A percentile compares a stretch with the other conserved stretches of the same genome.
phyloP scores from a whole-genome alignment of 2,329 filamentous ascomycete genomes.

The Ophiostoma sp. region DNA sequence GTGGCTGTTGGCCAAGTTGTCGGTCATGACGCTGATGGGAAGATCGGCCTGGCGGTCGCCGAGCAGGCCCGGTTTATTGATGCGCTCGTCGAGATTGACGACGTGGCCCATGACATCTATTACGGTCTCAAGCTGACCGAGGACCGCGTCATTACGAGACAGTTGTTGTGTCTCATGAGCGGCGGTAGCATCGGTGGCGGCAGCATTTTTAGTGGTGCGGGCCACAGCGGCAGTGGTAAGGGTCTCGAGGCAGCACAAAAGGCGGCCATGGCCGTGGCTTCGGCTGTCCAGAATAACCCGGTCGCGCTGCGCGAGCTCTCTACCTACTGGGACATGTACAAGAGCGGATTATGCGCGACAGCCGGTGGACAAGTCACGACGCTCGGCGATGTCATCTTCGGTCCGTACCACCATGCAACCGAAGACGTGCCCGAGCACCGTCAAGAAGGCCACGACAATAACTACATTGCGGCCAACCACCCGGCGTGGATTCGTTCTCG shows the following conservation, averaged over 20 bases:
- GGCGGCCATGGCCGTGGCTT: conserved; percentile 59
- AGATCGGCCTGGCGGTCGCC: conserved; percentile 8
- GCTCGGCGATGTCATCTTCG: conserved; percentile 45
- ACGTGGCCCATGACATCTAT: conserved; percentile 68
- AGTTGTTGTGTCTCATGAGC: conserved; percentile 59
- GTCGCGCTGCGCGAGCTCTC: conserved; percentile 56
- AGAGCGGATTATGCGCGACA: conserved; percentile 41
- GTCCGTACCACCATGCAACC: conserved; percentile 37
- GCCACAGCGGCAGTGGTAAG: conserved; percentile 29
- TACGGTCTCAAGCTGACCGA: conserved; percentile 65
- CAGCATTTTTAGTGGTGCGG: not conserved
- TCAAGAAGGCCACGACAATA: conserved; percentile 28
- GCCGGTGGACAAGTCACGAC: not conserved
- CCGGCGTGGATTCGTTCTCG: conserved; percentile 38
- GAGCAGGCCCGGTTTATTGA: conserved; percentile 44
- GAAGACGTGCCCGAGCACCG: conserved; percentile 5
- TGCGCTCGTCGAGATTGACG: conserved; percentile 59
- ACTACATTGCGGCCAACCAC: not conserved
- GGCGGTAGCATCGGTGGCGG: conserved; percentile 31
- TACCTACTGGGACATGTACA: conserved; percentile 48
- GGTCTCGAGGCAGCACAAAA: conserved; percentile 45
- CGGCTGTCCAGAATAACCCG: conserved; percentile 65
- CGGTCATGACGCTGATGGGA: not conserved
- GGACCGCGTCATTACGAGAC: conserved; percentile 52
- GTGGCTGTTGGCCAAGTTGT: conserved; percentile 23